These are phyloP conservation scores for Purshia tridentata DNA, from an alignment of 306 rosid genomes.

Conservation along the genomic window DNA sequence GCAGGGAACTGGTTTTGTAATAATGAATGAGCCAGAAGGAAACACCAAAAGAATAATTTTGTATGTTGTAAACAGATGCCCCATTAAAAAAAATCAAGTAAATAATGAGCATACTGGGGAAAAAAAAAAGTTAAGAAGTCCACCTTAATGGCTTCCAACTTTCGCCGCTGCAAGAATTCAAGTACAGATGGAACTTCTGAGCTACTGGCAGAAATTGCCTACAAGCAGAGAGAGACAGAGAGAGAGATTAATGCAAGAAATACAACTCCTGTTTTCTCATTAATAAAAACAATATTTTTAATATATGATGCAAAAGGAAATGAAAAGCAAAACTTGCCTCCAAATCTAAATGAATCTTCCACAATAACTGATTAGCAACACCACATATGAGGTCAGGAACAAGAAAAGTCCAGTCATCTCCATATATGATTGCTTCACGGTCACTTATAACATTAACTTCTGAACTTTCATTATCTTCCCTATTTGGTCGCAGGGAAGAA, in stretches of 20 bases:
- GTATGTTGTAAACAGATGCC: background rate
- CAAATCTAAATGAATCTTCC: conserved; percentile 86
- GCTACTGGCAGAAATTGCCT: conserved; percentile 96
- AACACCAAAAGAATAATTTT: background rate
- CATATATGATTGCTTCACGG: conserved; percentile 57
- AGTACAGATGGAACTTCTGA: conserved; percentile 88
- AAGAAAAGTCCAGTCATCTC: conserved; percentile 77
- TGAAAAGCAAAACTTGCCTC: conserved; percentile 54
- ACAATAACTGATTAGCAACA: conserved; percentile 59
- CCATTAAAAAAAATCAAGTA: conserved; percentile 7
- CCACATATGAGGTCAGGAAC: conserved; percentile 89
- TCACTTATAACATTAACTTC: conserved; percentile 43
- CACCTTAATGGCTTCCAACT: conserved; percentile 80
- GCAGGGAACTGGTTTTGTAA: conserved; percentile 14
- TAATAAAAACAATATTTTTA: conserved; percentile 1
- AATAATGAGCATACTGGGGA: conserved; percentile 3
- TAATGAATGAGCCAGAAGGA: background rate
- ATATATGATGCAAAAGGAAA: conserved; percentile 18
- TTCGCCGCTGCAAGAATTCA: conserved; percentile 96
- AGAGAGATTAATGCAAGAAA: conserved; percentile 21
- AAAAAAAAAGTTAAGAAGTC: conserved; percentile 11
- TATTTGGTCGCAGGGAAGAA: conserved; percentile 49
- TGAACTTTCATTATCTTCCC: conserved; percentile 55
- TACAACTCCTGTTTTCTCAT: background rate
- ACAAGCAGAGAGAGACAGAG: conserved; percentile 23